Evolutionary conservation across 768 basidiomycete genomes (phyloP).

Genomic region (Rhizopogon salebrosus): DNA sequence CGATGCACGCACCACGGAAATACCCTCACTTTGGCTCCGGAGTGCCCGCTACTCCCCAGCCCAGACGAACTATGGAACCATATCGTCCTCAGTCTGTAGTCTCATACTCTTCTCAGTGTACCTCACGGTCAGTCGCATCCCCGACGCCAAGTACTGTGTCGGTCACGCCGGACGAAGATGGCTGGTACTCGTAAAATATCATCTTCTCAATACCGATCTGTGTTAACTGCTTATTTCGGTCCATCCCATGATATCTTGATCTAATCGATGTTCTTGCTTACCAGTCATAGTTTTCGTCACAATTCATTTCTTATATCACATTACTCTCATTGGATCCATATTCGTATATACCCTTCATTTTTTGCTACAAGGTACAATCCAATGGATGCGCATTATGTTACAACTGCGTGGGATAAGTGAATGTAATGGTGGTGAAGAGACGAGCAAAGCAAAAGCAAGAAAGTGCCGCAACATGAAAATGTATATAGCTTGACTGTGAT

Average conservation of each 20-base stretch:
- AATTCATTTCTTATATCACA: background rate
- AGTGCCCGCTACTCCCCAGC: conserved; percentile 5
- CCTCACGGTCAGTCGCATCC: conserved; percentile 43
- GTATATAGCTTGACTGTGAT: background rate
- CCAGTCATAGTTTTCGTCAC: background rate
- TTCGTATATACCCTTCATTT: conserved; percentile 28
- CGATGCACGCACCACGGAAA: conserved; percentile 49
- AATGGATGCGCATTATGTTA: conserved; percentile 31
- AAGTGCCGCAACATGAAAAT: conserved; percentile 1
- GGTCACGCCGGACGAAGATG: conserved; percentile 63
- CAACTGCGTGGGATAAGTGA: conserved; percentile 14
- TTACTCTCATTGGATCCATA: conserved; percentile 5
- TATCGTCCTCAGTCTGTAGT: conserved; percentile 2
- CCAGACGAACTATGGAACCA: conserved; percentile 10
- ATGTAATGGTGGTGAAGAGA: conserved; percentile 5
- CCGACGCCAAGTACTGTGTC: conserved; percentile 79
- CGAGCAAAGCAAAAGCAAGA: background rate
- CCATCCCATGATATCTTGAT: background rate
- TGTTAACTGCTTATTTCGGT: conserved; percentile 13
- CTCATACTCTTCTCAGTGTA: conserved; percentile 14
- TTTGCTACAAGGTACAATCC: conserved; percentile 36
- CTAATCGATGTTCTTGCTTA: background rate
- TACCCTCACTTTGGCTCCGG: conserved; percentile 14
- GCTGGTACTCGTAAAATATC: conserved; percentile 61
- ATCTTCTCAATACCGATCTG: background rate